Percentiles rank a stretch among this genome's conserved stretches.
phyloP scores from a whole-genome alignment of 176 grass and related monocot genomes.

The Phoenix dactylifera region DNA sequence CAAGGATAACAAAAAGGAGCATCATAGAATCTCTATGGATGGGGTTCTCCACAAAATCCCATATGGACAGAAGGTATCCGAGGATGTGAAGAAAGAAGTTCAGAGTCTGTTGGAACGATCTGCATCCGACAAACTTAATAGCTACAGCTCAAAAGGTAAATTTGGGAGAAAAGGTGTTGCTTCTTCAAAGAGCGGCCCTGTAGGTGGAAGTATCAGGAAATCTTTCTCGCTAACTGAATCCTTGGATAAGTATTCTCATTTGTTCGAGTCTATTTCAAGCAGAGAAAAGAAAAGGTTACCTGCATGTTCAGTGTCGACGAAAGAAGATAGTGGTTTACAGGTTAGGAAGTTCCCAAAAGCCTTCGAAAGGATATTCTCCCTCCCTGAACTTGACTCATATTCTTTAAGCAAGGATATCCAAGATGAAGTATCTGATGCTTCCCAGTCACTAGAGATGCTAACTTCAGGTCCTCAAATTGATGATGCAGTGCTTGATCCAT shows the following conservation, averaged over 20 bases:
- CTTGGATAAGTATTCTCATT: constrained; percentile 49
- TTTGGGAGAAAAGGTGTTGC: constrained; percentile 15
- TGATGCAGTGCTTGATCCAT: background rate
- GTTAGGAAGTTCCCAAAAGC: constrained; percentile 17
- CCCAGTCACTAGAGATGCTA: background rate
- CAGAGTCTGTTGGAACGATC: background rate
- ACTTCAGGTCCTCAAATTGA: constrained; percentile 10
- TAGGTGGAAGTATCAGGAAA: constrained; percentile 32
- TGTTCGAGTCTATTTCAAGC: constrained; percentile 39
- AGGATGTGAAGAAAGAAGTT: constrained; percentile 2
- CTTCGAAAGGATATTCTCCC: constrained; percentile 55
- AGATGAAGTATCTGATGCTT: constrained; percentile 24
- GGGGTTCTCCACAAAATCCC: constrained; percentile 58
- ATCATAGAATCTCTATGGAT: constrained; percentile 51
- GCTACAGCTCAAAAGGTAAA: constrained; percentile 21
- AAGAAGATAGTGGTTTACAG: constrained; percentile 6
- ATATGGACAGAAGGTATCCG: constrained; percentile 38
- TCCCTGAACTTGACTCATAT: constrained; percentile 41
- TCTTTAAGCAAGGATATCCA: constrained; percentile 18
- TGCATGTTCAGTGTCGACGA: constrained; percentile 21
- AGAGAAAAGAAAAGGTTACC: constrained; percentile 19
- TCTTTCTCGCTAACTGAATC: constrained; percentile 61
- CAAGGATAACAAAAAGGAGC: constrained; percentile 43
- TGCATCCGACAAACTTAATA: background rate
- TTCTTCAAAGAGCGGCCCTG: constrained; percentile 1